A percentile compares a stretch with the other conserved stretches of the same genome.
phyloP scores from a whole-genome alignment of 164 flowering plant species.

The Stephania japonica region DNA sequence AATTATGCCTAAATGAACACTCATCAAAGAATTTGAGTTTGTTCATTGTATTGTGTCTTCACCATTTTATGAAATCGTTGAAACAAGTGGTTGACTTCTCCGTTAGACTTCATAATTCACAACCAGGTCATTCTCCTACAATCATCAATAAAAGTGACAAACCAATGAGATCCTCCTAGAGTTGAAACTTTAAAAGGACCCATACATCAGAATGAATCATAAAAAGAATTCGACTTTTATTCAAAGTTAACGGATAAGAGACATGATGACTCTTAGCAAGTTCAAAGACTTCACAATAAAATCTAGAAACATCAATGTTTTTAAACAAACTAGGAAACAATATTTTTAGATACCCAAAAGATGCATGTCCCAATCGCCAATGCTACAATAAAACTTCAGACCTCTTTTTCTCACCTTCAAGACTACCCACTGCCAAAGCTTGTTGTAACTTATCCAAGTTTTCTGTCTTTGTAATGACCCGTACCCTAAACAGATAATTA shows the following conservation, averaged over 20 bases:
- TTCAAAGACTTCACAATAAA: slow-evolving; percentile 3
- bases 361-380: background rate
- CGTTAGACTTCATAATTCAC: too few relatives aligned
- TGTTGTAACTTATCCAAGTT: background rate
- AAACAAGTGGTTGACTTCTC: slow-evolving; percentile 21
- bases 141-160: slow-evolving; percentile 23
- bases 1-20: too few relatives aligned
- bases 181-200: background rate
- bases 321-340: background rate
- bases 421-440: background rate
- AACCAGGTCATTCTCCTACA: slow-evolving; percentile 22
- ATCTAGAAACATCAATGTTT: background rate
- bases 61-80: slow-evolving; percentile 10
- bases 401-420: background rate
- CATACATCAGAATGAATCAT: slow-evolving; percentile 10
- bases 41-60: slow-evolving; percentile 8
- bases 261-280: background rate
- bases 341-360: slow-evolving; percentile 14
- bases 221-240: slow-evolving; percentile 6
- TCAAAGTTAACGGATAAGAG: background rate
- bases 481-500: too few relatives aligned
- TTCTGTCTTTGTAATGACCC: too few relatives aligned
- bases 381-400: slow-evolving; percentile 11
- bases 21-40: slow-evolving; percentile 12
- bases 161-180: slow-evolving; percentile 16